Evolutionary conservation across 805 yeast species (phyloP), one percentile per base, ranked within the genome.

Genomic region (Metschnikowia matae): DNA sequence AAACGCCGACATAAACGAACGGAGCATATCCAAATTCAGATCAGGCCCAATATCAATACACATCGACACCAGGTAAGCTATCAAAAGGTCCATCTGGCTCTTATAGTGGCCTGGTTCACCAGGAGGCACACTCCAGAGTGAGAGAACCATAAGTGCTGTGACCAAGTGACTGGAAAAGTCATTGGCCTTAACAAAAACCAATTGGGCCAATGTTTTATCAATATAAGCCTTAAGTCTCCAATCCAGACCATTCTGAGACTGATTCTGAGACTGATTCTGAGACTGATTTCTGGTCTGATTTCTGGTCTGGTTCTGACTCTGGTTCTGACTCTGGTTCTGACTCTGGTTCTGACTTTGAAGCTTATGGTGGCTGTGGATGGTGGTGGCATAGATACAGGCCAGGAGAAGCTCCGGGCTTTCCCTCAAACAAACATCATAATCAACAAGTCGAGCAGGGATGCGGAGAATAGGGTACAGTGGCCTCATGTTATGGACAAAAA

Each of bases 61-160:
- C 32, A 80, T 57, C 2, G 78, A 67, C 32, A 80, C 57, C 53
- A 70, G 70, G 46, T 72, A 65, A 2, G 79, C 79, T 42, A 72
- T 70, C 54, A 80, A 57, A 23, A 78, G 59, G 54, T 75, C 73
- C 62, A 80, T 68, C 57, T 78, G 83, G 58, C 77, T 80, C 51
- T 75, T 78, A 62, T 73, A 80, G 20, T 80, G 77, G 11, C 81
- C 82, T 68, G 78, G 70, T 55, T 70, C 71, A 34, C 70, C 66
- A 6, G 83, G 81, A 1, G 83, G 83, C 3, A 79, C 67, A 45
- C 77, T 74, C 84, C 84, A 80, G 6, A 77, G 56, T 5, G 82
- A 76, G 10, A 79, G 58, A 1, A 77, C 67, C 49, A 78, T 56
- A 53, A 77, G 77, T 1, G 73, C 65, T 47, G 71, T 74, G 20